Percentiles rank a stretch among this genome's conserved stretches.
Conservation (phyloP, 495 filamentous ascomycete species). For the Hypoxylon rickii region DNA sequence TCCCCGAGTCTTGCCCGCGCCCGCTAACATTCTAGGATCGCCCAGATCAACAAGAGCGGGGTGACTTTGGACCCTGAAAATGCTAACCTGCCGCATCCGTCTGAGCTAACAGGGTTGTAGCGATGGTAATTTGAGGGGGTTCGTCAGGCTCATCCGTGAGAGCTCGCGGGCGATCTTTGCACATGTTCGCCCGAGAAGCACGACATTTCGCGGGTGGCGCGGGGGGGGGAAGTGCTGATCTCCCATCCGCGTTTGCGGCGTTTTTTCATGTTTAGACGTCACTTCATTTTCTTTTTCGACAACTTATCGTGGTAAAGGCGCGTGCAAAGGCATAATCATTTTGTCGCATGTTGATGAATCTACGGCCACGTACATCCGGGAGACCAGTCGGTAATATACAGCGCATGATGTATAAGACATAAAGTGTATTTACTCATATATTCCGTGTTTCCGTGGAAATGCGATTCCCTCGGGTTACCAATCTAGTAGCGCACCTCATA, state of each 20-base stretch:
- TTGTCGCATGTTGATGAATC: no score
- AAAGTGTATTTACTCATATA: slow-evolving; percentile 11
- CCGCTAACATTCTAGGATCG: neutral
- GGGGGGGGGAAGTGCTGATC: no score
- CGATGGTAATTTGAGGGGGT: slow-evolving; percentile 30
- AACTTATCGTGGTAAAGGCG: no score
- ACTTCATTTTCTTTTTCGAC: neutral
- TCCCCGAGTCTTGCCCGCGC: neutral
- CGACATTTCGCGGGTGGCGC: slow-evolving; percentile 13
- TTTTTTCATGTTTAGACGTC: no score
- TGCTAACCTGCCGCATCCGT: no score
- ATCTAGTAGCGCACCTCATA: slow-evolving; percentile 1
- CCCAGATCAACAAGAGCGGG: slow-evolving; percentile 16
- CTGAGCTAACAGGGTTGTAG: slow-evolving; percentile 8
- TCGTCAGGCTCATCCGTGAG: slow-evolving; percentile 18
- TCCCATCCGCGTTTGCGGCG: no score
- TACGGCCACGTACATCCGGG: neutral
- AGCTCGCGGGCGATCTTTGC: slow-evolving; percentile 31
- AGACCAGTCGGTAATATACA: no score
- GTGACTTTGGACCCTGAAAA: slow-evolving; percentile 17
- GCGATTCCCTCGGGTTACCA: slow-evolving; percentile 22
- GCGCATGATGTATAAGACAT: slow-evolving; percentile 10
- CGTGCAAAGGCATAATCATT: no score
- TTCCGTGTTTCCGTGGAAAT: no score
- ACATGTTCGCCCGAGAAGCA: slow-evolving; percentile 20